Evolutionary conservation across 2,329 filamentous ascomycete genomes (phyloP).

Genomic region (Didymella pinodella): DNA sequence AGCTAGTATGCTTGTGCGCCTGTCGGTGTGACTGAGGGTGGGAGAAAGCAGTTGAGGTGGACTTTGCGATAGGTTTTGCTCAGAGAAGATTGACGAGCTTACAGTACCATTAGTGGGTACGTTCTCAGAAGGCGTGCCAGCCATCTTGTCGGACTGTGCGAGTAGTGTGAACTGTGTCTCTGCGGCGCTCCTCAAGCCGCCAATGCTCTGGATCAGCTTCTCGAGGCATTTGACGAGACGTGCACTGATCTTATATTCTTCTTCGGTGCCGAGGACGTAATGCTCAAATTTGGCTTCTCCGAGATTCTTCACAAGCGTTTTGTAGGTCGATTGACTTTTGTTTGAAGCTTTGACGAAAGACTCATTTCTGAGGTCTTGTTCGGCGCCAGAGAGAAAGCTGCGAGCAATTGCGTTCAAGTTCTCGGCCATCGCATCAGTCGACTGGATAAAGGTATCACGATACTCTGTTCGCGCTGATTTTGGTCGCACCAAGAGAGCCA

Average conservation of each 20-base stretch:
- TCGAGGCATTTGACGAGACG: constrained; percentile 85
- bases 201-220: constrained; percentile 84
- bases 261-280: constrained; percentile 80
- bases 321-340: constrained; percentile 72
- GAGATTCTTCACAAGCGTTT: constrained; percentile 76
- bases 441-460: constrained; percentile 74
- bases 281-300: constrained; percentile 90
- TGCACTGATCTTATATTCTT: constrained; percentile 79
- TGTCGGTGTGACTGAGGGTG: constrained; percentile 41
- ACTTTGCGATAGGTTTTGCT: constrained; percentile 32
- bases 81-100: constrained; percentile 37
- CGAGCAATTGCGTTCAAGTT: constrained; percentile 83
- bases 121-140: constrained; percentile 24
- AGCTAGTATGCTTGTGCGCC: constrained; percentile 49
- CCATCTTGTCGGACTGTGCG: constrained; percentile 62
- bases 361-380: constrained; percentile 75
- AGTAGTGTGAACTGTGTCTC: constrained; percentile 87
- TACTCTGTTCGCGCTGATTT: constrained; percentile 78
- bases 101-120: constrained; percentile 30
- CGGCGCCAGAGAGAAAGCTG: constrained; percentile 82
- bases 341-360: constrained; percentile 69
- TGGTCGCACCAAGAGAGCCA: constrained; percentile 76
- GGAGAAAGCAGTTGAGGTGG: constrained; percentile 42
- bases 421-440: constrained; percentile 77
- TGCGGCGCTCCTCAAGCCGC: constrained; percentile 87